Evolutionary conservation across 164 flowering plant genomes (phyloP).

Genomic region (Cinnamomum chago): DNA sequence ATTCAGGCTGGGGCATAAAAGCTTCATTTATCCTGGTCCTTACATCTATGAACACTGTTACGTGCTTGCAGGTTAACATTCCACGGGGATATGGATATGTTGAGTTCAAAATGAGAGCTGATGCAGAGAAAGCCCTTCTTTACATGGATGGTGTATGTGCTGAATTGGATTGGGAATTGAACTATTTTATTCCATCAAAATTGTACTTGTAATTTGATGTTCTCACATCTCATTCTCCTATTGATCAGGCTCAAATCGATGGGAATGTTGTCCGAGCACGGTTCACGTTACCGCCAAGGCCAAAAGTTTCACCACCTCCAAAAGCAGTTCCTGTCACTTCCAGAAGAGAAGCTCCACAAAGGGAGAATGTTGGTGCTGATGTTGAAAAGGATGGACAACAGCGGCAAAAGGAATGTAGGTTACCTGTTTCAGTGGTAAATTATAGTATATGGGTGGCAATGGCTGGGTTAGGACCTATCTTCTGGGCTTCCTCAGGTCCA

Average conservation of each 20-base stretch:
- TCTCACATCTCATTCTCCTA: not conserved
- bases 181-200: not conserved
- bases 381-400: conserved; percentile 64
- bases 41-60: not conserved
- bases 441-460: not conserved
- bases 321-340: conserved; percentile 49
- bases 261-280: conserved; percentile 76
- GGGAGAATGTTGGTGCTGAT: conserved; percentile 51
- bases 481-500: not conserved
- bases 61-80: conserved; percentile 70
- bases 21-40: not conserved
- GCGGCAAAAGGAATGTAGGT: conserved; percentile 56
- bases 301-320: conserved; percentile 65
- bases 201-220: not conserved
- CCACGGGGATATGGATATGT: conserved; percentile 94
- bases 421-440: not conserved
- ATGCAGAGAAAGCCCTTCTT: conserved; percentile 87
- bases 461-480: not conserved
- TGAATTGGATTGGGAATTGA: not conserved
- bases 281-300: conserved; percentile 70
- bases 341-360: conserved; percentile 54
- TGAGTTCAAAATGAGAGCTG: conserved; percentile 76
- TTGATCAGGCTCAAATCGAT: conserved; percentile 86
- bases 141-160: conserved; percentile 91
- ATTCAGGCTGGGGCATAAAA: not conserved